Base-by-base conservation (phyloP, 2,329 filamentous ascomycete species). In the Colletotrichum lindemuthianum region DNA sequence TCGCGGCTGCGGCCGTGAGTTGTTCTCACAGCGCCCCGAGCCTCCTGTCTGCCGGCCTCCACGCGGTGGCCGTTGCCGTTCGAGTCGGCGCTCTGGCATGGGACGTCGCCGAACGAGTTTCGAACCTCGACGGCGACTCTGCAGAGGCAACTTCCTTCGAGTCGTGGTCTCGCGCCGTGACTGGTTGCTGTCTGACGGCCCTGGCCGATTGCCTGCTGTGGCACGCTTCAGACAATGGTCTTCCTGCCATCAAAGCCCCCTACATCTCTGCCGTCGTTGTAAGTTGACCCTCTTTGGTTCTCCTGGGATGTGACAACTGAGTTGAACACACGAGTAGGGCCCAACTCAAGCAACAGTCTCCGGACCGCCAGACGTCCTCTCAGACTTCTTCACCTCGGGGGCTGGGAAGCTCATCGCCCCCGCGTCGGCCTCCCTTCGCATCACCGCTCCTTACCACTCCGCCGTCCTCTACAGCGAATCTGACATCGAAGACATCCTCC, bases 21-120 rank as follows among this genome's bases (percentile, higher is more conserved):
- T 88, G 86, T 16, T 84, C 89, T 36, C 84, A 84, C 64, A 88
- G 87, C 6, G 78, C 90, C 51, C 86, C 85, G n/a, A 82, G 86
- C 50, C 78, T 92, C 40, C 79, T 91, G 16, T 84, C 84, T 6
- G 79, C 91, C 53, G 88, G 84, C 55, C 82, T 89, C 13, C 86
- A 90, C 72, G 82, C 86, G 32, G 86, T 90, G 24, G 81, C 89
- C 67, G 82, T 91, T 72, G 86, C 89, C 47, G 92, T 92, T 78
- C 83, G 88, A 67, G 83, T 84, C 12, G 89, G 89, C 51, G 77
- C 85, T 32, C 82, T 88, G 68, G 85, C 88, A 53, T 76, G 80
- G 40, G 77, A 79, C 6, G 72, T 86, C 59, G 81, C 84, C 12
- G 80, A 85, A 68, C 74, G 76, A 67, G 72, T 85, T 41, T 76